Evolutionary conservation across 768 basidiomycete genomes (phyloP).

Genomic region (Tricholoma matsutake): DNA sequence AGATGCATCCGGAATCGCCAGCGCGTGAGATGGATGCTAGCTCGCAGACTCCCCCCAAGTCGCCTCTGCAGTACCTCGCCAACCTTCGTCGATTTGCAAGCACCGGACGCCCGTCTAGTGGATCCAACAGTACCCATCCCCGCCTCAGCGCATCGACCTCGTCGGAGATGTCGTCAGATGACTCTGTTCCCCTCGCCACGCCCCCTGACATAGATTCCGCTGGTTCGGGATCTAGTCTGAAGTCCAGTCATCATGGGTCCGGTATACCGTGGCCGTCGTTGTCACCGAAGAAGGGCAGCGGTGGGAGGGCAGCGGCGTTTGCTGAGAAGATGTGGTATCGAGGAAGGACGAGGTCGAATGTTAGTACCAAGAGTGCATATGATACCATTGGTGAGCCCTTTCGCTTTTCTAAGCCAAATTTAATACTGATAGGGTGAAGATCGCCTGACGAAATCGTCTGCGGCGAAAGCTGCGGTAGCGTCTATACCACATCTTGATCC

Average conservation of each 20-base stretch:
- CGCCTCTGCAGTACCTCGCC: constrained; percentile 47
- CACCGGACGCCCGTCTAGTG: constrained; percentile 32
- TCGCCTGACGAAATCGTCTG: constrained; percentile 15
- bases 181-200: constrained; percentile 57
- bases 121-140: constrained; percentile 38
- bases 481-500: constrained; percentile 22
- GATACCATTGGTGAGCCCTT: constrained; percentile 40
- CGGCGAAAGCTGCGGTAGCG: constrained; percentile 16
- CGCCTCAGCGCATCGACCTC: constrained; percentile 59
- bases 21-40: constrained; percentile 18
- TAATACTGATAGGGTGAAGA: constrained; percentile 7
- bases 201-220: constrained; percentile 48
- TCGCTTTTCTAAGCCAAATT: background rate
- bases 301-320: constrained; percentile 52
- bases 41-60: constrained; percentile 49
- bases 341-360: constrained; percentile 50
- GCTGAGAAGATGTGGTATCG: constrained; percentile 59
- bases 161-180: constrained; percentile 66
- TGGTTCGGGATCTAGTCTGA: constrained; percentile 25
- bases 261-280: constrained; percentile 46
- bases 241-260: constrained; percentile 31
- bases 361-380: constrained; percentile 33
- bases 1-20: background rate
- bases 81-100: constrained; percentile 47
- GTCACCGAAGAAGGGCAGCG: constrained; percentile 49